Evolutionary conservation across 805 yeast genomes (phyloP).

Genomic region (Saccharomycopsis oosterbeekiorum): DNA sequence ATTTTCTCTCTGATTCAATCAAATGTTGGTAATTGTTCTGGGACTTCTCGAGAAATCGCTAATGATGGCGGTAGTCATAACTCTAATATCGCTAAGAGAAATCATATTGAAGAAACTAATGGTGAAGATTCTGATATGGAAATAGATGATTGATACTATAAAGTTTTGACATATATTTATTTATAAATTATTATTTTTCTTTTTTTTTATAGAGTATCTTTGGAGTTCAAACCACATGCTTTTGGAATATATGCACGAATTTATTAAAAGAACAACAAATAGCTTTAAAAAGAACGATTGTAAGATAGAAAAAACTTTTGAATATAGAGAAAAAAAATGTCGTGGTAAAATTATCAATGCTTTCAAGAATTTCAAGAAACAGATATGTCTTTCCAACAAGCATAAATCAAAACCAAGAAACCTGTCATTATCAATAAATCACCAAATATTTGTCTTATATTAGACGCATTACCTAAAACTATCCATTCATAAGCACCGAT

Average conservation of each 20-base stretch:
- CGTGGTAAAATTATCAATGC: not conserved
- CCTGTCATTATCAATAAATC: constrained; percentile 62
- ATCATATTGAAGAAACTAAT: not conserved
- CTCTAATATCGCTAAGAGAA: not conserved
- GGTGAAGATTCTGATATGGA: not conserved
- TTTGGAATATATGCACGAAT: not conserved
- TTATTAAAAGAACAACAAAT: too few species aligned
- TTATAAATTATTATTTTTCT: not conserved
- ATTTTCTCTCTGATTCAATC: not conserved
- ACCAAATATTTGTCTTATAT: constrained; percentile 52
- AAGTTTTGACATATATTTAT: not conserved
- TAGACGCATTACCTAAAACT: constrained; percentile 48
- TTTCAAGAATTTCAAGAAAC: not conserved
- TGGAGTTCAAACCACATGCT: not conserved
- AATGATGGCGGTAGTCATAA: not conserved
- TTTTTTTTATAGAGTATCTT: not conserved
- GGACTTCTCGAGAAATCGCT: not conserved
- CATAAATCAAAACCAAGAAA: constrained; percentile 46
- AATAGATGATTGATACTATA: not conserved
- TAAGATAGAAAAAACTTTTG: not conserved
- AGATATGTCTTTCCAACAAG: constrained; percentile 11
- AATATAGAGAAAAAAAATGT: not conserved
- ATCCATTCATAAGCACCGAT: constrained; percentile 73
- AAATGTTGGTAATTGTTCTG: not conserved
- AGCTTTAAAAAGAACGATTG: too few species aligned